Evolutionary conservation across 1,139 yeast genomes (phyloP).

Genomic region (Hyphopichia khmerensis): DNA sequence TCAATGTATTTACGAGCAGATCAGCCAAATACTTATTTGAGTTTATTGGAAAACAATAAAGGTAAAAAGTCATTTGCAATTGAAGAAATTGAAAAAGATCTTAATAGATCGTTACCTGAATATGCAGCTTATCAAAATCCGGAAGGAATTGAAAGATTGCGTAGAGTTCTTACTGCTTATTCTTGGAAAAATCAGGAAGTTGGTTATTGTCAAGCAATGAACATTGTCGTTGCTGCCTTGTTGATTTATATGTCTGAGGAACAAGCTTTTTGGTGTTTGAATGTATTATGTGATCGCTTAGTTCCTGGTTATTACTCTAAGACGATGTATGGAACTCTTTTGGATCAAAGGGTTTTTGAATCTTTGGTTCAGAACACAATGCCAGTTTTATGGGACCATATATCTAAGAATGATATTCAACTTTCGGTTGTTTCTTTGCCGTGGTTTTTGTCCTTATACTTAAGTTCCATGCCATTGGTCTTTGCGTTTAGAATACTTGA

Average conservation of each 20-base stretch:
- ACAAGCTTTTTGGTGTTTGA: slow-evolving; percentile 94
- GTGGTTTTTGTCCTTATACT: slow-evolving; percentile 90
- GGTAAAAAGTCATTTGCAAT: slow-evolving; percentile 76
- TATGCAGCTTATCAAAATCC: slow-evolving; percentile 87
- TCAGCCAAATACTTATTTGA: slow-evolving; percentile 57
- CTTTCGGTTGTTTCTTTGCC: slow-evolving; percentile 93
- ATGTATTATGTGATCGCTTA: slow-evolving; percentile 76
- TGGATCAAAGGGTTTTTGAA: slow-evolving; percentile 94
- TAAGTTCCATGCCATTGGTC: slow-evolving; percentile 92
- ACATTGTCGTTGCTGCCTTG: slow-evolving; percentile 92
- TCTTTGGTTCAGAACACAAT: slow-evolving; percentile 83
- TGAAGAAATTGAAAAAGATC: slow-evolving; percentile 95
- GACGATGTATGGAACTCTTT: slow-evolving; percentile 94
- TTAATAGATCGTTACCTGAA: slow-evolving; percentile 92
- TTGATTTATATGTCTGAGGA: slow-evolving; percentile 94
- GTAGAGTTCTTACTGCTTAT: slow-evolving; percentile 88
- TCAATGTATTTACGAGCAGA: slow-evolving; percentile 74
- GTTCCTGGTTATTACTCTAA: slow-evolving; percentile 96
- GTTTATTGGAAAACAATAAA: slow-evolving; percentile 56
- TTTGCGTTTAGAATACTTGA: slow-evolving; percentile 92
- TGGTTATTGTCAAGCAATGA: slow-evolving; percentile 99
- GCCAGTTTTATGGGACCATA: slow-evolving; percentile 87
- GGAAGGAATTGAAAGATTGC: slow-evolving; percentile 80
- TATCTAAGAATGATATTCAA: slow-evolving; percentile 78
- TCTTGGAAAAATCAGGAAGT: slow-evolving; percentile 97